These are phyloP conservation scores for Immersiella caudata DNA, from an alignment of 495 filamentous ascomycete species.

Conservation along the genomic window DNA sequence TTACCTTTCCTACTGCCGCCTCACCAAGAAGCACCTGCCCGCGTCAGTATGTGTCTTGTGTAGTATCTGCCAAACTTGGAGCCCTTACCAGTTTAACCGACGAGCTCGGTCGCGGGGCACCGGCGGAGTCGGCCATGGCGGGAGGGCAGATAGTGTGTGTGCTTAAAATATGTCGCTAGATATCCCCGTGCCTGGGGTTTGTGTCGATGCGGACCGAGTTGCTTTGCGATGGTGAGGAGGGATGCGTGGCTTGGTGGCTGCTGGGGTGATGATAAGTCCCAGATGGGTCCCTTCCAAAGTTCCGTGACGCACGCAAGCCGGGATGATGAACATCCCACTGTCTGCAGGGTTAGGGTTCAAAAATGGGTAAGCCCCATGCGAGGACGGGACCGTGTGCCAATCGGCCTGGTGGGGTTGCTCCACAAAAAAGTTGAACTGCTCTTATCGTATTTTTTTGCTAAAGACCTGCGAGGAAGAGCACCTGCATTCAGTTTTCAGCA, in stretches of 20 bases:
- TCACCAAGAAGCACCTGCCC: constrained; percentile 77
- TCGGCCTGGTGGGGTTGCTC: not conserved
- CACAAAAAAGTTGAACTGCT: not conserved
- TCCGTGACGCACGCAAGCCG: constrained; percentile 16
- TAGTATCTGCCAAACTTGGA: not conserved
- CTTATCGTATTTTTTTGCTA: not conserved
- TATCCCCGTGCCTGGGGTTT: not conserved
- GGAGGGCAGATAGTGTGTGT: not conserved
- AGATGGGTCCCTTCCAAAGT: not conserved
- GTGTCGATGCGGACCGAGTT: not conserved
- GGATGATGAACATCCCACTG: not conserved
- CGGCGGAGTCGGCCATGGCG: constrained; percentile 55
- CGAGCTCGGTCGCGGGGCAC: constrained; percentile 91
- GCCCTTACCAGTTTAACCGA: constrained; percentile 83
- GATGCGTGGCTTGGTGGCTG: not conserved
- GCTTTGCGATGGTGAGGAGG: constrained; percentile 11
- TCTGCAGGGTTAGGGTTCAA: not conserved
- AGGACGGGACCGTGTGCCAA: too few relatives aligned
- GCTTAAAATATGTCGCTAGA: not conserved
- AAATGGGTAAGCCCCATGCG: too few relatives aligned
- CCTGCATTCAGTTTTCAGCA: not conserved
- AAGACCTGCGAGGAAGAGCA: not conserved
- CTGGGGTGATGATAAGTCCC: not conserved
- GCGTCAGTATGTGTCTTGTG: not conserved
- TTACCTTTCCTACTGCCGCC: constrained; percentile 96